phyloP scores from a whole-genome alignment of 2,329 filamentous ascomycete genomes.

The Paracoccidioides lutzii region DNA sequence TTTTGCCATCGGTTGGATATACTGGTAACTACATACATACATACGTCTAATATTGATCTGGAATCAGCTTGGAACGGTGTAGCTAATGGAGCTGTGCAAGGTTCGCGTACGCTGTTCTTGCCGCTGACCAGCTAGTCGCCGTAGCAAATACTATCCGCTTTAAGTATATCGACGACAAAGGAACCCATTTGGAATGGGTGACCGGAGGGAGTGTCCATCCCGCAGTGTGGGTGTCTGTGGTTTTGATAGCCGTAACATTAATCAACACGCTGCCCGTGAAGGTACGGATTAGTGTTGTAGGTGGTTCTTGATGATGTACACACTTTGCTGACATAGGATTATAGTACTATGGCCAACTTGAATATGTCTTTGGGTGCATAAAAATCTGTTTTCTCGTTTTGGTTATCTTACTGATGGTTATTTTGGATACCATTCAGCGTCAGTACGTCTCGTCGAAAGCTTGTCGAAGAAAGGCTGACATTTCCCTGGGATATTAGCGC shows the following conservation, averaged over 20 bases:
- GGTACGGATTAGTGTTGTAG: slow-evolving; percentile 25
- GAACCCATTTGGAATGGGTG: slow-evolving; percentile 21
- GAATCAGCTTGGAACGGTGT: not conserved
- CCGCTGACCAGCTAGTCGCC: slow-evolving; percentile 27
- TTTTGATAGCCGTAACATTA: slow-evolving; percentile 20
- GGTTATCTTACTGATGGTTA: slow-evolving; percentile 33
- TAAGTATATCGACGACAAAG: slow-evolving; percentile 19
- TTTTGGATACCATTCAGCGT: slow-evolving; percentile 27
- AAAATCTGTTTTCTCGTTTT: slow-evolving; percentile 29
- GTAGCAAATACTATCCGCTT: slow-evolving; percentile 32
- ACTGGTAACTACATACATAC: slow-evolving; percentile 27
- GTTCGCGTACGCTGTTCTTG: slow-evolving; percentile 22
- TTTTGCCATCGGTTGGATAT: slow-evolving; percentile 35
- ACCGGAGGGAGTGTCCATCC: slow-evolving; percentile 19
- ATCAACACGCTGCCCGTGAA: slow-evolving; percentile 28
- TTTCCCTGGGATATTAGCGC: slow-evolving; percentile 17
- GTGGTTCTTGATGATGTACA: slow-evolving; percentile 10
- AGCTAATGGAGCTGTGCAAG: slow-evolving; percentile 10
- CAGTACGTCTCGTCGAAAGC: slow-evolving; percentile 11
- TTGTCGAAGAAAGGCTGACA: slow-evolving; percentile 15
- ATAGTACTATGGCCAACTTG: slow-evolving; percentile 26
- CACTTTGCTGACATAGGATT: slow-evolving; percentile 24
- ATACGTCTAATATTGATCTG: slow-evolving; percentile 19
- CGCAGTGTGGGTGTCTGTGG: slow-evolving; percentile 28
- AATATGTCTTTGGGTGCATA: slow-evolving; percentile 24